Base-by-base conservation (phyloP, 371 early-diverging fungal genomes). In the Mucor sp. region DNA sequence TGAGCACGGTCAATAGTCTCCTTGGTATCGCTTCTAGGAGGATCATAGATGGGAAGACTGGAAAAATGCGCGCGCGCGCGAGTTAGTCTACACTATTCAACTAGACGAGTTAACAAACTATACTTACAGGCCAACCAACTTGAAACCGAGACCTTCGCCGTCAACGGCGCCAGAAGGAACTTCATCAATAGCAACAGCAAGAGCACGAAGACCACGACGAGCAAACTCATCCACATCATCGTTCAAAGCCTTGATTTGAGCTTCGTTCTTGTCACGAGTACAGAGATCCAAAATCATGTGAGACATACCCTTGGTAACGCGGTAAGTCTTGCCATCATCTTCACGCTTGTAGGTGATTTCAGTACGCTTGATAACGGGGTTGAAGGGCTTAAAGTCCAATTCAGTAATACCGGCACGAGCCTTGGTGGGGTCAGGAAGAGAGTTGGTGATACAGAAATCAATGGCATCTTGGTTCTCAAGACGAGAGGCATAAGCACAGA, bases 321-420 rank as follows among this genome's bases (percentile, higher is more conserved):
- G 89, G 68, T 81, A 85, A 15, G 82, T 78, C 25, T 82, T 83
- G 70, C 86, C 86, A 68, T 86, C 88, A 14, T 85, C 77, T 48
- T 77, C 72, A 55, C 81, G 80, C 67, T 79, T 83, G 79, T 88
- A 88, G 27, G 90, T 91, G 64, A 90, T 91, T 76, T 93, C 86
- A 65, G 94, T 94, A 81, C 93, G 92, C 89, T 94, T 94, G 75
- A 90, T 86, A 48, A 87, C 90, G 43, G 95, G 95, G 80, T 94
- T 93, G 87, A 95, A 95, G 17, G 95, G 94, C 67, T 90, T 82
- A 79, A 95, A 94, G 66, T 88, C 83, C 58, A 90, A 67, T 62
- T 85, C 84, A 44, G 84, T 85, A 48, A 90, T 87, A 66, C 91
- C 91, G 33, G 77, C 76, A 71, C 91, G 91, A 21, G 89, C 89